Evolutionary conservation across 345 rosid genomes (phyloP).

Genomic region (Arabidopsis thaliana): TAIR10.1 NC_003074.8:666001-666500

Average conservation of each 20-base stretch:
- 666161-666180: slow-evolving; percentile 94
- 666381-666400: slow-evolving; percentile 57
- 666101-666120: slow-evolving; percentile 74
- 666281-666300: slow-evolving; percentile 93
- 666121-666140: slow-evolving; percentile 83
- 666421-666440: slow-evolving; percentile 85
- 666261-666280: slow-evolving; percentile 89
- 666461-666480: slow-evolving; percentile 41
- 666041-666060: slow-evolving; percentile 84
- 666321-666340: slow-evolving; percentile 92
- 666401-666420: slow-evolving; percentile 73
- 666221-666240: slow-evolving; percentile 68
- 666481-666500: slow-evolving; percentile 3
- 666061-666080: slow-evolving; percentile 78
- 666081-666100: slow-evolving; percentile 78
- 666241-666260: slow-evolving; percentile 75
- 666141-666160: slow-evolving; percentile 84
- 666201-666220: slow-evolving; percentile 74
- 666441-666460: slow-evolving; percentile 18
- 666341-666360: slow-evolving; percentile 85
- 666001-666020: slow-evolving; percentile 97
- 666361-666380: slow-evolving; percentile 82
- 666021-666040: slow-evolving; percentile 93
- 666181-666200: slow-evolving; percentile 82
- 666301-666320: slow-evolving; percentile 95